Evolutionary conservation across 306 rosid genomes (phyloP).

Genomic region (Lagenaria siceraria): DNA sequence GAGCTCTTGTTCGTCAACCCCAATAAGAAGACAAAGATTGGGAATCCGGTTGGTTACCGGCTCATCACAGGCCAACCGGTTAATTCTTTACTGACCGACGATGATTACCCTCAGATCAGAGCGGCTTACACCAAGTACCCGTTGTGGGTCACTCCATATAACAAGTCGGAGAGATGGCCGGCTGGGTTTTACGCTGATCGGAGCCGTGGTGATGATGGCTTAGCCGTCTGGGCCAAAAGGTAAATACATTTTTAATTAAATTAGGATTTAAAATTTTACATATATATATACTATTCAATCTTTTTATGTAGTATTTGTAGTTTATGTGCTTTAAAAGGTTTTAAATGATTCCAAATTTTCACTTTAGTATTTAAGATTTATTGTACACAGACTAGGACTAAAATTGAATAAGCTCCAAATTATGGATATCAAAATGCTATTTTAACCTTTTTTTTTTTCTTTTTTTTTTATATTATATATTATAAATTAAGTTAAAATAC

Average conservation of each 20-base stretch:
- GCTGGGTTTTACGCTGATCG: constrained; percentile 71
- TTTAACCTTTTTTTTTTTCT: no score
- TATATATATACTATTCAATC: no score
- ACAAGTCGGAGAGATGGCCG: constrained; percentile 73
- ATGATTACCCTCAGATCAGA: constrained; percentile 66
- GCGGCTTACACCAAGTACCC: constrained; percentile 63
- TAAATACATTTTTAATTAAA: background rate
- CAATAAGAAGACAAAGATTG: constrained; percentile 38
- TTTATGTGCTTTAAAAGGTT: no score
- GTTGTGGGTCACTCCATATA: constrained; percentile 71
- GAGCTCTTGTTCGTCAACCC: constrained; percentile 62
- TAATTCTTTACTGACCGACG: constrained; percentile 37
- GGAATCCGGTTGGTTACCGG: constrained; percentile 73
- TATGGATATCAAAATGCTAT: no score
- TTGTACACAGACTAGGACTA: no score
- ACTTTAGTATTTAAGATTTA: no score
- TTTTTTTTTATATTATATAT: no score
- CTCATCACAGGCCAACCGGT: constrained; percentile 43
- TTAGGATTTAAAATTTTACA: background rate
- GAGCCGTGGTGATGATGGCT: constrained; percentile 76
- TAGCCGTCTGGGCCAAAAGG: constrained; percentile 76
- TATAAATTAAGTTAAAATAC: no score
- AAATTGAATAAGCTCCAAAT: no score
- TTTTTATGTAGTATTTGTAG: no score
- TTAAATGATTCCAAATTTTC: no score